Percentiles rank a stretch among this genome's conserved stretches.
Evolutionary conservation across 2,329 filamentous ascomycete genomes (phyloP).

Genomic region (Cladosporium cucumerinum): DNA sequence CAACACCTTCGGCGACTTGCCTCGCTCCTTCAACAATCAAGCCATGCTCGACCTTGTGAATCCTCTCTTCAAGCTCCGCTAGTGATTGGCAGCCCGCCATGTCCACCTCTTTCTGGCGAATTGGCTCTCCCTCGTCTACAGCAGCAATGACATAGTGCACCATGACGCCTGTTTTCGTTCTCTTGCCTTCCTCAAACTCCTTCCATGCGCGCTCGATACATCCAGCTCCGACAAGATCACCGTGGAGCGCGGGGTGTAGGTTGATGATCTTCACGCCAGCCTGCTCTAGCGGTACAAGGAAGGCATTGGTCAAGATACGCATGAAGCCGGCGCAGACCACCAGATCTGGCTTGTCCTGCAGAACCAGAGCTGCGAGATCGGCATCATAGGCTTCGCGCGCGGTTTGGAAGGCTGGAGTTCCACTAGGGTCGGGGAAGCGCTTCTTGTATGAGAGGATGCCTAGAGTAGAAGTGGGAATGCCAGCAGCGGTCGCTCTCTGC

Average conservation of each 20-base stretch:
- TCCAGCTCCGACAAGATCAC: conserved; percentile 66
- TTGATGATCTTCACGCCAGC: conserved; percentile 72
- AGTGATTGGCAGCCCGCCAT: conserved; percentile 58
- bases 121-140: conserved; percentile 75
- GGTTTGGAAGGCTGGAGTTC: conserved; percentile 36
- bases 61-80: conserved; percentile 64
- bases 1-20: conserved; percentile 41
- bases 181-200: conserved; percentile 66
- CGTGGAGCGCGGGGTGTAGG: conserved; percentile 71
- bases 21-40: conserved; percentile 73
- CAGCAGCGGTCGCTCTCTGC: conserved; percentile 55
- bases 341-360: conserved; percentile 64
- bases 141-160: conserved; percentile 74
- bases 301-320: conserved; percentile 70
- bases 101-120: conserved; percentile 67
- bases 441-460: conserved; percentile 77
- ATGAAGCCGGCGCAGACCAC: conserved; percentile 85
- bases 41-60: conserved; percentile 73
- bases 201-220: conserved; percentile 77
- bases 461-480: conserved; percentile 75
- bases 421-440: conserved; percentile 55
- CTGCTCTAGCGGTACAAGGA: conserved; percentile 64
- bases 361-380: conserved; percentile 66
- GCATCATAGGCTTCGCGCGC: conserved; percentile 70
- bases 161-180: conserved; percentile 76